phyloP scores from a whole-genome alignment of 345 rosid species.

The Turritis glabra region DNA sequence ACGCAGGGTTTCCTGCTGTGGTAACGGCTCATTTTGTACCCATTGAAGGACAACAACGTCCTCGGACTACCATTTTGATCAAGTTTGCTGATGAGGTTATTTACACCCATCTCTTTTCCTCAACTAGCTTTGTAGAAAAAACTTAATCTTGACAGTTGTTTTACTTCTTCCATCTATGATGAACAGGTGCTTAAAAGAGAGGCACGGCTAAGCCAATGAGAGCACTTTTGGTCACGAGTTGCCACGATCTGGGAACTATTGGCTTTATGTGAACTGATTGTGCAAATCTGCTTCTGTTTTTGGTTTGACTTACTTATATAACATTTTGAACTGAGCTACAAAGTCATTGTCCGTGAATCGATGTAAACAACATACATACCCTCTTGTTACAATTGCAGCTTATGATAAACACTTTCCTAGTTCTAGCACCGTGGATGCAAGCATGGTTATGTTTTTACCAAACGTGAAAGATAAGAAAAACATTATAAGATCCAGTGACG shows the following conservation, averaged over 20 bases:
- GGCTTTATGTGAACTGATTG: conserved; percentile 25
- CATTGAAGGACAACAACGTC: conserved; percentile 94
- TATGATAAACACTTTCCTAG: not conserved
- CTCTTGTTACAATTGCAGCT: not conserved
- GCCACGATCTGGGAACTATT: conserved; percentile 5
- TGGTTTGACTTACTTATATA: not conserved
- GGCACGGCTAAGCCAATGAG: conserved; percentile 61
- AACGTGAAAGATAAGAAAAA: not conserved
- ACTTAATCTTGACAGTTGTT: not conserved
- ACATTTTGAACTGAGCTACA: conserved; percentile 12
- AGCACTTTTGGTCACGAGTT: conserved; percentile 1
- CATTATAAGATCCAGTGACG: not conserved
- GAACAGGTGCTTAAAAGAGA: conserved; percentile 76
- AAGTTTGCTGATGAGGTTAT: conserved; percentile 96
- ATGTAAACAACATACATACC: conserved; percentile 27
- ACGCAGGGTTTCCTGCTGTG: conserved; percentile 93
- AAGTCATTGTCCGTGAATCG: conserved; percentile 14
- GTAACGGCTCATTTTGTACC: conserved; percentile 99
- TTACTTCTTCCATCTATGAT: conserved; percentile 3
- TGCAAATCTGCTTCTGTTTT: conserved; percentile 24
- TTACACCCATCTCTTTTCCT: not conserved
- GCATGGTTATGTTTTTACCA: not conserved
- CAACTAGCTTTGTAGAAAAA: not conserved
- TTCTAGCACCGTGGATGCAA: not conserved
- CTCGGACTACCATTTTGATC: conserved; percentile 94